phyloP scores from a whole-genome alignment of 805 yeast species.

The Metschnikowia cerradonensis region DNA sequence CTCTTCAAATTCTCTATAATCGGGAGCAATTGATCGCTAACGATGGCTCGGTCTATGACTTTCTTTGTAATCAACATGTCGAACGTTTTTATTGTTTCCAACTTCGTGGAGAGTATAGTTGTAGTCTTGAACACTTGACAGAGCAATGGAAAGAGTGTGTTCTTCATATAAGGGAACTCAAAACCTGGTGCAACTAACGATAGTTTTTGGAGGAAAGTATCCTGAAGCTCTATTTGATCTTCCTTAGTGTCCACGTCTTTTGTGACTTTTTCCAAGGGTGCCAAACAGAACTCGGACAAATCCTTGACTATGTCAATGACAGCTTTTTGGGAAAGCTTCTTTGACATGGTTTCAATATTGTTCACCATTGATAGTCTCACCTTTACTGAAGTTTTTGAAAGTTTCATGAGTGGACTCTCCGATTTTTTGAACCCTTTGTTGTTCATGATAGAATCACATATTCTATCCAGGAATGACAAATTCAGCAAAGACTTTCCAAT shows the following conservation, averaged over 20 bases:
- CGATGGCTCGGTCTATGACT: conserved; percentile 64
- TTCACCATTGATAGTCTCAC: conserved; percentile 35
- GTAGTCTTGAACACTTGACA: conserved; percentile 78
- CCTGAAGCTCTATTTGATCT: conserved; percentile 45
- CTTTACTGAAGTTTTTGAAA: conserved; percentile 31
- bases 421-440: conserved; percentile 22
- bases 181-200: conserved; percentile 41
- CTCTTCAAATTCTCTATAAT: conserved; percentile 71
- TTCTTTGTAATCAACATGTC: conserved; percentile 52
- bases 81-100: conserved; percentile 60
- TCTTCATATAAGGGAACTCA: conserved; percentile 70
- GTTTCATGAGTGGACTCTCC: conserved; percentile 20
- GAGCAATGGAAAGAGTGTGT: conserved; percentile 68
- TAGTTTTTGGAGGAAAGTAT: conserved; percentile 44
- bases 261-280: conserved; percentile 13
- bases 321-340: conserved; percentile 50
- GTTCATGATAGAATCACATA: conserved; percentile 45
- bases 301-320: conserved; percentile 47
- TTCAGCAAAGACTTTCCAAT: conserved; percentile 69
- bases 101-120: conserved; percentile 74
- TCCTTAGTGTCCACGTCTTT: conserved; percentile 26
- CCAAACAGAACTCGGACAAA: conserved; percentile 34
- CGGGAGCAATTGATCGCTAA: conserved; percentile 79
- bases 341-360: conserved; percentile 44
- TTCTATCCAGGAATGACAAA: conserved; percentile 69